Conservation (phyloP, 768 basidiomycete genomes). For the Hortiboletus flavorubellus region DNA sequence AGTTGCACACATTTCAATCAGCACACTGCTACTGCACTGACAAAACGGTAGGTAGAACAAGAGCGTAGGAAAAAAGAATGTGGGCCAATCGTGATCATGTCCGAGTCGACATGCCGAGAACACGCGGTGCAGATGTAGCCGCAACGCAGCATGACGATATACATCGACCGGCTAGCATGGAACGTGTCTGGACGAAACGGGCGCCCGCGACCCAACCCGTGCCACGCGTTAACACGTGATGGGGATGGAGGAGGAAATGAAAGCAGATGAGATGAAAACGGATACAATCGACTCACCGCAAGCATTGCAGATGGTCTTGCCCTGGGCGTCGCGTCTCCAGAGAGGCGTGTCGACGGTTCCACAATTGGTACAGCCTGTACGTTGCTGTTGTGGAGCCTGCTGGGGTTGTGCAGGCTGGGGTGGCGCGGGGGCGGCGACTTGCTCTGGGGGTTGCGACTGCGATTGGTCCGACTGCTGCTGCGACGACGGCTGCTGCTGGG, state of each 20-base stretch:
- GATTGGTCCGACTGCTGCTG: slow-evolving; percentile 16
- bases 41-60: slow-evolving; percentile 32
- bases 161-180: slow-evolving; percentile 29
- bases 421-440: slow-evolving; percentile 28
- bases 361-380: slow-evolving; percentile 63
- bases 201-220: slow-evolving; percentile 33
- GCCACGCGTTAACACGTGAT: slow-evolving; percentile 40
- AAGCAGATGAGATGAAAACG: slow-evolving; percentile 33
- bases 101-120: slow-evolving; percentile 34
- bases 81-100: slow-evolving; percentile 35
- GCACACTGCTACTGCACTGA: slow-evolving; percentile 35
- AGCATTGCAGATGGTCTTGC: slow-evolving; percentile 84
- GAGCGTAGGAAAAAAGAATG: slow-evolving; percentile 31
- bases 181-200: slow-evolving; percentile 26
- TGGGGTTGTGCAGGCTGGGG: slow-evolving; percentile 23
- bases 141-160: slow-evolving; percentile 34
- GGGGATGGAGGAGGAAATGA: slow-evolving; percentile 30
- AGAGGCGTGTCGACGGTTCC: slow-evolving; percentile 76
- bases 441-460: slow-evolving; percentile 18
- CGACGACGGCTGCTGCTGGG: slow-evolving; percentile 13
- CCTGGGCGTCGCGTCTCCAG: slow-evolving; percentile 79
- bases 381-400: slow-evolving; percentile 37
- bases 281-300: slow-evolving; percentile 64
- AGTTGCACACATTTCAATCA: slow-evolving; percentile 40
- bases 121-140: slow-evolving; percentile 32